These are phyloP conservation scores for Suhomyces prunicola DNA, from an alignment of 805 yeast genomes.

Conservation along the genomic window DNA sequence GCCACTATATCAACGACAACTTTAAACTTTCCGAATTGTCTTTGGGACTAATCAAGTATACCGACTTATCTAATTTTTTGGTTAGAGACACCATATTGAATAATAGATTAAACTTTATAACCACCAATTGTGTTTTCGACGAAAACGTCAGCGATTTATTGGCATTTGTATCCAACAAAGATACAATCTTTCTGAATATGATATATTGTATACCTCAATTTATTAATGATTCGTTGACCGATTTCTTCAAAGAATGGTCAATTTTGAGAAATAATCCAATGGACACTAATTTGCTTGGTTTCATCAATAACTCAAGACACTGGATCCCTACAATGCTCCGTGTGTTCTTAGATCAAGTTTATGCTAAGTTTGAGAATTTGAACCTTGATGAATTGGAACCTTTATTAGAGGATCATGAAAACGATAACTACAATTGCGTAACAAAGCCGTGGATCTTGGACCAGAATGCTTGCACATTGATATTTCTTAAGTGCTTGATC, in stretches of 20 bases:
- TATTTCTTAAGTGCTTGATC: conserved; percentile 7
- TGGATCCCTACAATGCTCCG: background rate
- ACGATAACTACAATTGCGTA: conserved; percentile 4
- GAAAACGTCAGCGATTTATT: conserved; percentile 14
- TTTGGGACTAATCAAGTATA: conserved; percentile 16
- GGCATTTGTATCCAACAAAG: conserved; percentile 12
- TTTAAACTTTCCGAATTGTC: conserved; percentile 18
- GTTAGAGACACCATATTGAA: conserved; percentile 9
- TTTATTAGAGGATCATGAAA: conserved; percentile 5
- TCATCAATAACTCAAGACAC: background rate
- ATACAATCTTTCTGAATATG: conserved; percentile 9
- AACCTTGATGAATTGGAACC: conserved; percentile 3
- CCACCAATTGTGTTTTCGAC: conserved; percentile 20
- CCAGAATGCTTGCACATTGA: conserved; percentile 8
- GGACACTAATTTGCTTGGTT: background rate
- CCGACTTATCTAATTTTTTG: conserved; percentile 4
- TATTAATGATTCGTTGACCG: conserved; percentile 6
- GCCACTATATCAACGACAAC: conserved; percentile 16
- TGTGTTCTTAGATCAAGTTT: background rate
- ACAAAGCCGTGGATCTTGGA: conserved; percentile 5
- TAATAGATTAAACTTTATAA: conserved; percentile 16
- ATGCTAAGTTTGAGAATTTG: background rate
- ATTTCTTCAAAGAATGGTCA: conserved; percentile 5
- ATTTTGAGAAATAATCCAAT: background rate
- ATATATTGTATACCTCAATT: conserved; percentile 17